Evolutionary conservation across 108 stramenopile species (phyloP), one percentile per base, ranked within the genome.

Genomic region (Cyclotella baltica): DNA sequence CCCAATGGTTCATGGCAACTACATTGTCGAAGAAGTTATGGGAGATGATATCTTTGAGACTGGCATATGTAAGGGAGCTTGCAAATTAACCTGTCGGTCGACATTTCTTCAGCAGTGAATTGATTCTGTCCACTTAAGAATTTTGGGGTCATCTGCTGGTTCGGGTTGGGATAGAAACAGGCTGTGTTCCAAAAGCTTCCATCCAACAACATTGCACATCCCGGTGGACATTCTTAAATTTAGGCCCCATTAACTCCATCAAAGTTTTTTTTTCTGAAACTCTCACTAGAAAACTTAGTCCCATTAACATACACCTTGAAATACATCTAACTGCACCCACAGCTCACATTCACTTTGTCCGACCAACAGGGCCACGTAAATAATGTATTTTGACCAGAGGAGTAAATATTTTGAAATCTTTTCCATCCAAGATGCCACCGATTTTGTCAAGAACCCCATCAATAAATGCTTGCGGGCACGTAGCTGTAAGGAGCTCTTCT

Each of bases 321-420:
- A 70, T 70, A 48, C 68, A 70, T n/a, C 68, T 16, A 30, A 70
- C 68, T 18, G 68, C 68, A 70, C n/a, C n/a, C n/a, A n/a, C n/a
- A n/a, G n/a, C 68, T 67, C 11, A 22, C 46, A 48, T 67, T 25
- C 66, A 67, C 66, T 28, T 67, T 67, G 23, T 67, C 66, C 18
- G 68, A 70, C 25, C 20, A 70, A 22, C 33, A 70, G n/a, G 68
- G 51, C 22, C 51, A 30, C 2, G 68, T 70, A 28, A 70, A 55
- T 29, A 70, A 55, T 19, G 68, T 70, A 30, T 70, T 70, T 35
- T 70, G 34, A 10, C 68, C n/a, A n/a, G 50, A 30, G 68, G 29
- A 23, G 68, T 52, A 30, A 30, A 48, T 18, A 70, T 70, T 35
- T 55, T 55, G 46, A 70, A 70, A 35, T 70, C 68, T 53, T 70